phyloP scores from a whole-genome alignment of 148 eudicot species.

The Rhododendron ovatum region DNA sequence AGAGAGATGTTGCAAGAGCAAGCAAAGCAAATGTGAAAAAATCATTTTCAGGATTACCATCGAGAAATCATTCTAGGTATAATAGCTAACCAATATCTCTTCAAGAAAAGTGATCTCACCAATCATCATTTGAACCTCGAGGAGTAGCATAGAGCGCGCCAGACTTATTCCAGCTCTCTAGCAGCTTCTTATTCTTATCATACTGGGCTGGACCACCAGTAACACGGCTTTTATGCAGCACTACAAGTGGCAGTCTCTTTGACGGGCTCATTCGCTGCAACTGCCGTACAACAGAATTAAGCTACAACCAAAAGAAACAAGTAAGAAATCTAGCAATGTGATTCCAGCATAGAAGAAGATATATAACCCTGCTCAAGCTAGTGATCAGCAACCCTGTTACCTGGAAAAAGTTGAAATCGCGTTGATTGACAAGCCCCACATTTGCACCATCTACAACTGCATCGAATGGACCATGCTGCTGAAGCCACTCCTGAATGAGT shows the following conservation, averaged over 20 bases:
- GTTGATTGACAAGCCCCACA: conserved; percentile 48
- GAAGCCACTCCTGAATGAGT: conserved; percentile 74
- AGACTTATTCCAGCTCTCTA: conserved; percentile 59
- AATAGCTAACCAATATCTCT: background rate
- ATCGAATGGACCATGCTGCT: conserved; percentile 85
- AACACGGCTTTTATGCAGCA: conserved; percentile 67
- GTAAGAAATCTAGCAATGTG: background rate
- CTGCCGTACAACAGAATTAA: conserved; percentile 51
- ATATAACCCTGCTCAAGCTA: background rate
- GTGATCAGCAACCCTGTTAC: conserved; percentile 20
- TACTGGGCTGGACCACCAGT: conserved; percentile 54
- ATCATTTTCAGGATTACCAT: background rate
- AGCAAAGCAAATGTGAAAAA: background rate
- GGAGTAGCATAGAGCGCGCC: conserved; percentile 82
- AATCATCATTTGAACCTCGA: conserved; percentile 86
- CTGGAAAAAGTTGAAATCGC: conserved; percentile 47
- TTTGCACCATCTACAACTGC: conserved; percentile 93
- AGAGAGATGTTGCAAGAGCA: background rate
- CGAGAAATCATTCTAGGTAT: background rate
- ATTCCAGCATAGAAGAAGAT: background rate
- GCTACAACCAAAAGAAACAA: conserved; percentile 32
- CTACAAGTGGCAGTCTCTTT: conserved; percentile 70
- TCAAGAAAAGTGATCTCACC: conserved; percentile 32
- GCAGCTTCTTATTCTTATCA: conserved; percentile 49
- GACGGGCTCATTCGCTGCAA: conserved; percentile 53